Evolutionary conservation across 441 rosid genomes (phyloP).

Genomic region (Oxalis stricta): DNA sequence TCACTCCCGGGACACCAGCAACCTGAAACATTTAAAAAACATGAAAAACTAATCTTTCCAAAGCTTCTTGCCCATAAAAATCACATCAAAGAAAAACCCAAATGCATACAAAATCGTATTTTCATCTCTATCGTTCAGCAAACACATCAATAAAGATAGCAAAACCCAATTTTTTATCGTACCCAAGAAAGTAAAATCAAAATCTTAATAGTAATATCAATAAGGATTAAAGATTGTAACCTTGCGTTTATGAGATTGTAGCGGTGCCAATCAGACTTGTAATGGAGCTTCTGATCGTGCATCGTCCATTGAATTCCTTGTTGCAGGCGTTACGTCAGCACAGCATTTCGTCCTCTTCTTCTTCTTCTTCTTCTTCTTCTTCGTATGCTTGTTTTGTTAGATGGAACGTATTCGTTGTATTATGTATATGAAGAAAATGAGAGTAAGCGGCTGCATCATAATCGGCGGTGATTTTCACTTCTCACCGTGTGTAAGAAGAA

Average conservation of each 20-base stretch:
- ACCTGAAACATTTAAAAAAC: slow-evolving; percentile 25
- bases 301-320: slow-evolving; percentile 58
- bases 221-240: slow-evolving; percentile 13
- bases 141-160: too few species aligned
- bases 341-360: slow-evolving; percentile 33
- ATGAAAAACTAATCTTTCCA: not conserved
- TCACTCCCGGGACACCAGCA: slow-evolving; percentile 97
- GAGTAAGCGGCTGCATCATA: too few species aligned
- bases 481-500: not conserved
- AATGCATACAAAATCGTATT: too few species aligned
- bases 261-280: slow-evolving; percentile 97
- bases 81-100: too few species aligned
- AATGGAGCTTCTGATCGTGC: slow-evolving; percentile 68
- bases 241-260: slow-evolving; percentile 97
- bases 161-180: not conserved
- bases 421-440: too few species aligned
- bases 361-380: not conserved
- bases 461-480: not conserved
- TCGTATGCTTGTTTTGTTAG: too few species aligned
- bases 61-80: too few species aligned
- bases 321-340: slow-evolving; percentile 75
- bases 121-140: too few species aligned
- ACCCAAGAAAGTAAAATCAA: not conserved
- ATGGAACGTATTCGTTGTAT: too few species aligned
- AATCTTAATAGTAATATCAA: not conserved